Evolutionary conservation across 73 alveolate species (phyloP).

Genomic region (Tetrahymena thermophila): DNA sequence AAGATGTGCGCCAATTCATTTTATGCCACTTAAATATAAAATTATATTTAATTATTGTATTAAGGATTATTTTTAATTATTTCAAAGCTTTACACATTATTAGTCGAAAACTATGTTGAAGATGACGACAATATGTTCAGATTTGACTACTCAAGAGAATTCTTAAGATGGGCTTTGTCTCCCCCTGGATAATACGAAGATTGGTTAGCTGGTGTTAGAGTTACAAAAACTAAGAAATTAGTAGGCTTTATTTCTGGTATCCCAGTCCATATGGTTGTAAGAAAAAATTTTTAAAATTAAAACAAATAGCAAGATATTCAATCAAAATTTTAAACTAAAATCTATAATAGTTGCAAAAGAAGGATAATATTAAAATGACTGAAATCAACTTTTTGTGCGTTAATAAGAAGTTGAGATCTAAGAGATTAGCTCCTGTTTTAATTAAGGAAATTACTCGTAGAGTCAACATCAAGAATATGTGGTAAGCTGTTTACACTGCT

Average conservation of each 20-base stretch:
- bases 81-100: slow-evolving; percentile 66
- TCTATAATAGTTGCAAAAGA: neutral
- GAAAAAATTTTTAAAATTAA: neutral
- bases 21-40: too few relatives aligned
- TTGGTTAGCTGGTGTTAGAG: slow-evolving; percentile 86
- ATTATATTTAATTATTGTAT: too few relatives aligned
- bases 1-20: neutral
- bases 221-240: slow-evolving; percentile 76
- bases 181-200: slow-evolving; percentile 81
- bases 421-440: slow-evolving; percentile 93
- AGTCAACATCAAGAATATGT: slow-evolving; percentile 81
- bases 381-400: slow-evolving; percentile 98
- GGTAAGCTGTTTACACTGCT: slow-evolving; percentile 98
- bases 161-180: slow-evolving; percentile 87
- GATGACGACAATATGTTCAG: slow-evolving; percentile 98
- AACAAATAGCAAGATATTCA: neutral
- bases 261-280: slow-evolving; percentile 79
- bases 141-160: slow-evolving; percentile 90
- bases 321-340: neutral
- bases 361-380: slow-evolving; percentile 80
- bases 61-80: too few relatives aligned
- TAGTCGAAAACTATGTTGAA: slow-evolving; percentile 95
- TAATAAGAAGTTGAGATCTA: slow-evolving; percentile 90
- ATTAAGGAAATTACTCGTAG: slow-evolving; percentile 97
- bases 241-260: slow-evolving; percentile 97